phyloP scores from a whole-genome alignment of 2,329 filamentous ascomycete genomes.

The Epichloe sylvatica region DNA sequence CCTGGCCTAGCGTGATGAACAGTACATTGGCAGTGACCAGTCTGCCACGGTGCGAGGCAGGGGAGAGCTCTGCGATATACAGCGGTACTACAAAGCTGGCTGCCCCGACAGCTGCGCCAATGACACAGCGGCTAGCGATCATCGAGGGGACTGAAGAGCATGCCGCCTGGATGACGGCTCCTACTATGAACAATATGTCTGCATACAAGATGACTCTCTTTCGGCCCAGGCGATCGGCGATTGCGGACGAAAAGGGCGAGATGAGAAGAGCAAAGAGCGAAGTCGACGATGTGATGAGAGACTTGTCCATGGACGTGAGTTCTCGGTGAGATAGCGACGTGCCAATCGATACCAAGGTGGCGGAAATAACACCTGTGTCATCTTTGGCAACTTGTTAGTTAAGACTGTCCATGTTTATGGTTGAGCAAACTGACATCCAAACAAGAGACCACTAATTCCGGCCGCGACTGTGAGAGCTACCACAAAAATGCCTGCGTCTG shows the following conservation, averaged over 20 bases:
- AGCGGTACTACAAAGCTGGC: slow-evolving; percentile 74
- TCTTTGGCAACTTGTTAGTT: slow-evolving; percentile 25
- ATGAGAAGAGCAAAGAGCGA: slow-evolving; percentile 50
- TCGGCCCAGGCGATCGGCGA: slow-evolving; percentile 48
- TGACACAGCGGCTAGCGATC: slow-evolving; percentile 53
- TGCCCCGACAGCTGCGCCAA: slow-evolving; percentile 59
- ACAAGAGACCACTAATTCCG: slow-evolving; percentile 52
- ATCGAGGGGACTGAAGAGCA: slow-evolving; percentile 45
- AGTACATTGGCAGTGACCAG: slow-evolving; percentile 71
- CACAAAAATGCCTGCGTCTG: slow-evolving; percentile 37
- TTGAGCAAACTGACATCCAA: slow-evolving; percentile 42
- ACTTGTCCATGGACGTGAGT: slow-evolving; percentile 52
- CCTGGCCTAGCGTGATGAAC: slow-evolving; percentile 78
- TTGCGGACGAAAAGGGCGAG: slow-evolving; percentile 49
- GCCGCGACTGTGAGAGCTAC: slow-evolving; percentile 50
- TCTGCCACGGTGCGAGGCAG: slow-evolving; percentile 55
- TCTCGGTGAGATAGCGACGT: slow-evolving; percentile 41
- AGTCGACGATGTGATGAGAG: slow-evolving; percentile 56
- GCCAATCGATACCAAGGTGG: slow-evolving; percentile 51
- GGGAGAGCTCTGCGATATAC: slow-evolving; percentile 79
- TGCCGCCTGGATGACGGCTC: slow-evolving; percentile 51
- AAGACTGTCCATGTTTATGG: not conserved
- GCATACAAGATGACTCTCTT: slow-evolving; percentile 49
- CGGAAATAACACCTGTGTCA: slow-evolving; percentile 55
- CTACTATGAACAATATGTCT: slow-evolving; percentile 52